Base-by-base conservation (phyloP, 305 asterid genomes). In the Lippia alba region DNA sequence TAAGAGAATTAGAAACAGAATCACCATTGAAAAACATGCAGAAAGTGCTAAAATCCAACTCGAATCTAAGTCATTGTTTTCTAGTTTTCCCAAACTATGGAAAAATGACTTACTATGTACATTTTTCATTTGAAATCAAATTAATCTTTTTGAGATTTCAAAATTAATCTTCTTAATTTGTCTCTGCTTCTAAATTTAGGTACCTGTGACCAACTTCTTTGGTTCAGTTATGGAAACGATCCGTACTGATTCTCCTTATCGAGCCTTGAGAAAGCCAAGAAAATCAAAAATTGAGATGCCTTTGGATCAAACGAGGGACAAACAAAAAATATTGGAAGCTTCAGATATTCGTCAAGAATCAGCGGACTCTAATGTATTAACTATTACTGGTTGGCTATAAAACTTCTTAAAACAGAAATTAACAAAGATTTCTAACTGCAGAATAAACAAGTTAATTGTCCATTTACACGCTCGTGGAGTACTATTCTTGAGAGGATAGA, bases 191-290 rank as follows among this genome's bases (percentile, higher is more conserved):
- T 69, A 64, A 30, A 67, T 69, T 41, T 75, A 94, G 99, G 99
- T 94, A 54, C 96, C 98, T 0, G 97, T 94, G 75, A 88, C 97
- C 76, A 92, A 92, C 85, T 90, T 92, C 85, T 94, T 92, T 70
- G 97, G 98, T 72, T 94, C 98, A 44, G 96, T 95, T 74, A 92
- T 92, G 99, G 96, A 94, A 83, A 94, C 91, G 6, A 84, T 94
- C 84, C 94, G 84, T 75, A 92, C 97, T 0, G 96, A 87, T 80
- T 89, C 97, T 56, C 90, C 97, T 40, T 92, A 94, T 78, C 81
- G 72, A 76, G 92, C 84, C 64, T 78, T 84, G 59, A 78, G 73
- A 69, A 50, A 57, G 73, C 53, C 70, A 15, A 77, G 71, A 63
- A 80, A 69, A 78, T 66, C 75, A 40, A 78, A 75, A 73, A 71